These are phyloP conservation scores for Dioscorea zingiberensis DNA, from an alignment of 106 monocot genomes.

Conservation along the genomic window DNA sequence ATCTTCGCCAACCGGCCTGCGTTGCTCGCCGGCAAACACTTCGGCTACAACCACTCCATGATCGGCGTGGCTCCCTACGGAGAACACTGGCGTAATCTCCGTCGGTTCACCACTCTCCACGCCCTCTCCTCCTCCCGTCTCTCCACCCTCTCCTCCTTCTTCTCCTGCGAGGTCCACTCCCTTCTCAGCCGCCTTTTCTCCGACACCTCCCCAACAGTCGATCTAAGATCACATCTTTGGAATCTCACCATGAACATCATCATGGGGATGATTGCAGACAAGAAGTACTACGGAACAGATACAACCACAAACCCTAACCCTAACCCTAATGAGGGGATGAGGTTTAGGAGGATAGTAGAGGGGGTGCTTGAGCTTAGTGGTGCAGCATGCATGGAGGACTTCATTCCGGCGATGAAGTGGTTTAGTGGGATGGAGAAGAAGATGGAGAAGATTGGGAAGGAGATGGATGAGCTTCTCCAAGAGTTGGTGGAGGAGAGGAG, in stretches of 20 bases:
- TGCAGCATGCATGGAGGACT: neutral
- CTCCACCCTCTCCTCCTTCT: neutral
- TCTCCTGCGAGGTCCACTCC: neutral
- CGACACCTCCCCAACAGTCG: neutral
- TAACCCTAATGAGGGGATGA: neutral
- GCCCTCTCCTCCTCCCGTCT: constrained; percentile 9
- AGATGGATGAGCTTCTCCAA: neutral
- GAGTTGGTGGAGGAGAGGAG: neutral
- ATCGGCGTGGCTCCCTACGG: constrained; percentile 4
- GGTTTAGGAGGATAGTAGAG: constrained; percentile 1
- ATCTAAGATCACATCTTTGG: neutral
- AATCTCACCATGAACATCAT: neutral
- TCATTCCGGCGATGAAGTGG: neutral
- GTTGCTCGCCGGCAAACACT: constrained; percentile 5
- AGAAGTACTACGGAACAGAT: neutral
- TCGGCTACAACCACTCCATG: constrained; percentile 9
- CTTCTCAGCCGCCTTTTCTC: constrained; percentile 4
- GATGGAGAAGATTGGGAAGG: neutral
- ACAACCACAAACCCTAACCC: neutral
- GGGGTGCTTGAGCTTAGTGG: neutral
- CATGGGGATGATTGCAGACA: neutral
- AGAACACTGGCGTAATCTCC: constrained; percentile 12
- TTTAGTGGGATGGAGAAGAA: neutral
- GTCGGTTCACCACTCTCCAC: constrained; percentile 7
- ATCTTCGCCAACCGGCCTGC: constrained; percentile 16